Conservation (phyloP, 1,284 basidiomycete species). For the Sporisorium sorghi region DNA sequence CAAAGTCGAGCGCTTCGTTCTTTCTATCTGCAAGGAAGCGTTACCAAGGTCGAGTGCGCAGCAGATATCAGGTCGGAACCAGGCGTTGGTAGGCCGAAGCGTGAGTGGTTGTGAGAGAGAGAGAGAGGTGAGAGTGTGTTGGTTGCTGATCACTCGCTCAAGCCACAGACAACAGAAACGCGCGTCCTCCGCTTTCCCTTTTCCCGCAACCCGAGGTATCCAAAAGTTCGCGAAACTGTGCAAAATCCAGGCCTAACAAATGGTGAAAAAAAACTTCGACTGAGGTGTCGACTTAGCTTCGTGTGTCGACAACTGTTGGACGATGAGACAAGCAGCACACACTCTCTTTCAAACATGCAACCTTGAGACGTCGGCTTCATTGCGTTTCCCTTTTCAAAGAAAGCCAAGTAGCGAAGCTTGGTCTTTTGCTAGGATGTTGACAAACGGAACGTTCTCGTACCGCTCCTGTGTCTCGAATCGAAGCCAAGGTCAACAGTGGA, state of each 20-base stretch:
- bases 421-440: constrained; percentile 34
- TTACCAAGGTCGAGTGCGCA: neutral
- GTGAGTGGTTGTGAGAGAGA: constrained; percentile 10
- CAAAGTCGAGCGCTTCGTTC: neutral
- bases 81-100: neutral
- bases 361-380: no score
- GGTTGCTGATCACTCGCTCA: constrained; percentile 26
- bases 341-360: no score
- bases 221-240: neutral
- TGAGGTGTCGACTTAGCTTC: neutral
- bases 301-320: constrained; percentile 3
- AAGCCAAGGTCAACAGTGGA: neutral
- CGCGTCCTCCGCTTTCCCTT: constrained; percentile 14
- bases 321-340: neutral
- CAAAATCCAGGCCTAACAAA: neutral
- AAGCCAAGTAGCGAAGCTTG: constrained; percentile 28
- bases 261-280: neutral
- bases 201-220: constrained; percentile 12
- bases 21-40: neutral
- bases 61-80: neutral
- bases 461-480: constrained; percentile 5
- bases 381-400: neutral
- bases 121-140: constrained; percentile 30
- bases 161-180: constrained; percentile 11
- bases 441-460: constrained; percentile 23